Conservation (phyloP, 768 basidiomycete genomes). For the Xerocomellus dryophilus region DNA sequence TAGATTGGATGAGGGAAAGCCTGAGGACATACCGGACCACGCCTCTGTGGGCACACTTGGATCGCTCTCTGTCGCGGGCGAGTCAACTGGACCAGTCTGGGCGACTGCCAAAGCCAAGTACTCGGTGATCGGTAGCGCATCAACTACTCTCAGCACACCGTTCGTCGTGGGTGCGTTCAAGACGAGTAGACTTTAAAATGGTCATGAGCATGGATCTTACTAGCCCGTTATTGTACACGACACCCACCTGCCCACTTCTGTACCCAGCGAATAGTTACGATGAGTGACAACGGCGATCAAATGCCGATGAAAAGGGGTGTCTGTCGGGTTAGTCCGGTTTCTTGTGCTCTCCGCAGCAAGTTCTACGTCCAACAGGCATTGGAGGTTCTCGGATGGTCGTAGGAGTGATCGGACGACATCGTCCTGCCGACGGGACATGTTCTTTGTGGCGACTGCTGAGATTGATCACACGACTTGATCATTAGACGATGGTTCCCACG, state of each 20-base stretch:
- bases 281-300: slow-evolving; percentile 51
- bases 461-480: slow-evolving; percentile 10
- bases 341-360: slow-evolving; percentile 6
- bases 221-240: too few species aligned
- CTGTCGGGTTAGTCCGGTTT: background rate
- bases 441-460: background rate
- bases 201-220: too few species aligned
- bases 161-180: slow-evolving; percentile 1
- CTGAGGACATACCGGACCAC: slow-evolving; percentile 35
- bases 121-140: slow-evolving; percentile 49
- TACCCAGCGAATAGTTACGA: slow-evolving; percentile 37
- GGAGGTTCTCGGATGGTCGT: slow-evolving; percentile 45
- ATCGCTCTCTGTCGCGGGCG: slow-evolving; percentile 22
- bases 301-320: background rate
- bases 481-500: slow-evolving; percentile 23
- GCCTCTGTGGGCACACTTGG: slow-evolving; percentile 33
- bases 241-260: slow-evolving; percentile 55
- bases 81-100: slow-evolving; percentile 46
- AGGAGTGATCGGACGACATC: slow-evolving; percentile 26
- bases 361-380: slow-evolving; percentile 42
- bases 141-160: slow-evolving; percentile 3
- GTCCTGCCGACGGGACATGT: slow-evolving; percentile 13
- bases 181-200: slow-evolving; percentile 19
- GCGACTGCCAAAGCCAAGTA: slow-evolving; percentile 55
- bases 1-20: background rate